Evolutionary conservation across 306 rosid species (phyloP).

Genomic region (Trifolium dubium): DNA sequence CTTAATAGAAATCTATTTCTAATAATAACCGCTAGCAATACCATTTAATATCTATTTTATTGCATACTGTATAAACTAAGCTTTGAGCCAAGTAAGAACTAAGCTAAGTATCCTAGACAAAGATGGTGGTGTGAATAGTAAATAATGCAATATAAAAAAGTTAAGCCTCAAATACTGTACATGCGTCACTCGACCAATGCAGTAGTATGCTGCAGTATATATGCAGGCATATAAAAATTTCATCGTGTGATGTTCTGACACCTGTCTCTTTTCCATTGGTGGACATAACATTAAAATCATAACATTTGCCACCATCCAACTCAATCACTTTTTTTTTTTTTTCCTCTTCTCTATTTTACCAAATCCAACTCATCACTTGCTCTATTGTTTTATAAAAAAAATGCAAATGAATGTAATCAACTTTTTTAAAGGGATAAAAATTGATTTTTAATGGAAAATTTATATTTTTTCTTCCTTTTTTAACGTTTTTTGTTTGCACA

Average conservation of each 20-base stretch:
- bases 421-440: too few relatives aligned
- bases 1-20: too few relatives aligned
- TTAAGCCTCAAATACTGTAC: slow-evolving; percentile 41
- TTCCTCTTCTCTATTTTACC: too few relatives aligned
- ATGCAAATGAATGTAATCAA: too few relatives aligned
- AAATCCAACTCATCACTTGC: too few relatives aligned
- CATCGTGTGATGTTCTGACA: slow-evolving; percentile 42
- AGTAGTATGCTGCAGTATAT: slow-evolving; percentile 9
- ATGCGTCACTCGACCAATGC: slow-evolving; percentile 43
- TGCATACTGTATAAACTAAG: too few relatives aligned
- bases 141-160: slow-evolving; percentile 38
- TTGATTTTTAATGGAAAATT: too few relatives aligned
- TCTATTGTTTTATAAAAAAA: too few relatives aligned
- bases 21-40: too few relatives aligned
- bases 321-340: slow-evolving; percentile 8
- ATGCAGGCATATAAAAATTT: slow-evolving; percentile 29
- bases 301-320: neutral
- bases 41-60: too few relatives aligned
- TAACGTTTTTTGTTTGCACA: too few relatives aligned
- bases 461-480: too few relatives aligned
- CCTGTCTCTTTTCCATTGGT: slow-evolving; percentile 37
- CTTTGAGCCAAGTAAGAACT: neutral
- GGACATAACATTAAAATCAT: neutral
- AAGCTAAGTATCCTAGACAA: slow-evolving; percentile 10
- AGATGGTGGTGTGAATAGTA: slow-evolving; percentile 40